Conservation (phyloP, 371 early-diverging fungal genomes). For the Paraphysoderma sedebokerense region DNA sequence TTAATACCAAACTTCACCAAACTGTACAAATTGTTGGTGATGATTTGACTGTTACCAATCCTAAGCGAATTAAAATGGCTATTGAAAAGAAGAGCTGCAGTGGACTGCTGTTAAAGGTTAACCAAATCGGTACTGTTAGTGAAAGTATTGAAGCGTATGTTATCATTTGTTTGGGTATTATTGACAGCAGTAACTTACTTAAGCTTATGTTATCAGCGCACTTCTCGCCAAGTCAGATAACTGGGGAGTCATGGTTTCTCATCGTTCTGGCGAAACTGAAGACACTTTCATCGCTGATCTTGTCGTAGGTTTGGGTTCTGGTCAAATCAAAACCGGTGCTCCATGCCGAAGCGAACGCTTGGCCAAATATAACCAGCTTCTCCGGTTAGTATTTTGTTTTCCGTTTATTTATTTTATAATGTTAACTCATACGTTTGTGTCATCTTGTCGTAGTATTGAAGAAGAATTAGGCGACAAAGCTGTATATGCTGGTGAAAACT, state of each 20-base stretch:
- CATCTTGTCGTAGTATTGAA: too few relatives aligned
- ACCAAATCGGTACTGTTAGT: conserved; percentile 97
- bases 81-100: conserved; percentile 89
- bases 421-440: too few relatives aligned
- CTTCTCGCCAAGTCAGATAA: conserved; percentile 48
- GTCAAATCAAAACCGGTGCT: conserved; percentile 99
- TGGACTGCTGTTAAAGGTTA: conserved; percentile 93
- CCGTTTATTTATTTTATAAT: too few relatives aligned
- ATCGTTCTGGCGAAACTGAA: conserved; percentile 98
- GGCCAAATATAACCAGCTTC: conserved; percentile 96
- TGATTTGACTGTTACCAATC: conserved; percentile 97
- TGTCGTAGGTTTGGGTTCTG: conserved; percentile 90
- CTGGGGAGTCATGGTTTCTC: conserved; percentile 98
- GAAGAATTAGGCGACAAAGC: conserved; percentile 63
- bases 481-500: conserved; percentile 83
- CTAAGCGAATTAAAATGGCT: conserved; percentile 71
- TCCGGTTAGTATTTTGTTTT: too few relatives aligned
- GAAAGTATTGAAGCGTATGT: conserved; percentile 92
- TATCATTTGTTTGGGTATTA: too few relatives aligned
- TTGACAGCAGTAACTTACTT: too few relatives aligned
- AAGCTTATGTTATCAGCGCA: too few relatives aligned
- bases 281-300: conserved; percentile 97
- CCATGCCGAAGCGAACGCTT: conserved; percentile 95
- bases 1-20: conserved; percentile 42
- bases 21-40: conserved; percentile 91